Base-by-base conservation (phyloP, 2,329 filamentous ascomycete genomes). In the Ilyonectria sp. region DNA sequence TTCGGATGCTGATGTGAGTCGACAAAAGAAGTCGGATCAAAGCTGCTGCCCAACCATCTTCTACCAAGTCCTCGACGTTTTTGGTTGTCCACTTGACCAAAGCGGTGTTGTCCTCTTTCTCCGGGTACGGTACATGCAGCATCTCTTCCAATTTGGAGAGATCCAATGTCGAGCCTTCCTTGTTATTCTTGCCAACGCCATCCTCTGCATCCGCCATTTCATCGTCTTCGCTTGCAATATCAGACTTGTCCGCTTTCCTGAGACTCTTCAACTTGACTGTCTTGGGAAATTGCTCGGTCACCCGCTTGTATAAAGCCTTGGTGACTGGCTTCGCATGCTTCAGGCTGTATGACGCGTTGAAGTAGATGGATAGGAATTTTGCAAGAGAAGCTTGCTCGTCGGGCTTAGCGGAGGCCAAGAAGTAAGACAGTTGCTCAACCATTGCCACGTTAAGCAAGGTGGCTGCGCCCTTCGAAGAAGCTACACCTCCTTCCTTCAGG, bases 1-100 rank as follows among this genome's bases (percentile, higher is more conserved):
- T 90, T 56, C 95, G 89, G 71, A 97, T 92, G 78, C 93, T 92
- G 40, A 86, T 84, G 75, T 96, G 90, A 53, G 90, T 82, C 0
- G 94, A 97, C 60, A 90, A 92, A 11, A 98, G 86, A 73, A 95
- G 92, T 37, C 92, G 85, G 53, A 97, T 86, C 33, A 98, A 83
- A 2, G 90, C 87, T 15, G 87, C 85, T 23, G 93, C 86, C 74
- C 93, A 88, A 7, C 92, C 93, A 70, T 96, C 93, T 74, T 96
- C 93, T 9, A 97, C 84, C 1, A 94, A 88, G 75, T 95, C 91
- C 49, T 95, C 92, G 0, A 93, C 84, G 35, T 93, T 91, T 76
- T 97, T 95, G 69, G 89, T 87, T 47, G 88, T 86, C 94, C 94
- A 97, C 75, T 84, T 89, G 6, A 84, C 78, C 15, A 92, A 81